Conservation (phyloP, 1,139 yeast genomes). For the Keqinozyma sinolaborantium region DNA sequence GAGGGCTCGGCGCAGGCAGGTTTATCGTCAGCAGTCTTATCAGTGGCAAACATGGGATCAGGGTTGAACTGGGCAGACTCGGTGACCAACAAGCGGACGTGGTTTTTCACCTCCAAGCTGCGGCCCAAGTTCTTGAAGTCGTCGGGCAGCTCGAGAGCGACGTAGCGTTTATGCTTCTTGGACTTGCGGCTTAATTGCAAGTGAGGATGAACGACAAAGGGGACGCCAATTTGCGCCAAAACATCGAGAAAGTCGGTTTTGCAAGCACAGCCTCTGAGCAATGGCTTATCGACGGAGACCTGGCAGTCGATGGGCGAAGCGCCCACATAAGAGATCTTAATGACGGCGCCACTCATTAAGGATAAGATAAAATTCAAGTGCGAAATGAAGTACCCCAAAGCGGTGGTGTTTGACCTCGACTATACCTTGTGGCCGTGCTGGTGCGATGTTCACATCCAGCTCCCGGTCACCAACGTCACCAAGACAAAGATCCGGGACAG, state of each 20-base stretch:
- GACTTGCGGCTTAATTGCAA: conserved; percentile 30
- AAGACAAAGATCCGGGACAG: conserved; percentile 35
- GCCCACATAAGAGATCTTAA: conserved; percentile 9
- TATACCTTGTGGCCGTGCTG: conserved; percentile 75
- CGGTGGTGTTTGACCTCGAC: conserved; percentile 71
- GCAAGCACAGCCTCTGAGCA: conserved; percentile 4
- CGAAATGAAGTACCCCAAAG: conserved; percentile 42
- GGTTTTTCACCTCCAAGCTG: conserved; percentile 44
- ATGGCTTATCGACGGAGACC: conserved; percentile 5
- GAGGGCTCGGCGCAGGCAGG: too few species aligned
- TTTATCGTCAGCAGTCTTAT: conserved; percentile 2
- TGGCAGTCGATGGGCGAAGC: conserved; percentile 6
- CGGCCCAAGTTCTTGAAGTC: conserved; percentile 47
- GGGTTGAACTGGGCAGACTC: conserved; percentile 10
- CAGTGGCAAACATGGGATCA: conserved; percentile 1
- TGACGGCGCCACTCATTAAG: conserved; percentile 3
- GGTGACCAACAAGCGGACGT: conserved; percentile 25
- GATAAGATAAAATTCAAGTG: background rate
- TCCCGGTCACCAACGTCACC: conserved; percentile 32
- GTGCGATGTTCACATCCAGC: conserved; percentile 63
- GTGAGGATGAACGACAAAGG: conserved; percentile 7
- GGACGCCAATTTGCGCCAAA: conserved; percentile 4
- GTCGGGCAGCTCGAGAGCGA: conserved; percentile 30
- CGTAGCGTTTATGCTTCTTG: conserved; percentile 40
- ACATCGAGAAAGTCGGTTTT: conserved; percentile 7